phyloP scores from a whole-genome alignment of 805 yeast species.

The Metschnikowia henanensis region DNA sequence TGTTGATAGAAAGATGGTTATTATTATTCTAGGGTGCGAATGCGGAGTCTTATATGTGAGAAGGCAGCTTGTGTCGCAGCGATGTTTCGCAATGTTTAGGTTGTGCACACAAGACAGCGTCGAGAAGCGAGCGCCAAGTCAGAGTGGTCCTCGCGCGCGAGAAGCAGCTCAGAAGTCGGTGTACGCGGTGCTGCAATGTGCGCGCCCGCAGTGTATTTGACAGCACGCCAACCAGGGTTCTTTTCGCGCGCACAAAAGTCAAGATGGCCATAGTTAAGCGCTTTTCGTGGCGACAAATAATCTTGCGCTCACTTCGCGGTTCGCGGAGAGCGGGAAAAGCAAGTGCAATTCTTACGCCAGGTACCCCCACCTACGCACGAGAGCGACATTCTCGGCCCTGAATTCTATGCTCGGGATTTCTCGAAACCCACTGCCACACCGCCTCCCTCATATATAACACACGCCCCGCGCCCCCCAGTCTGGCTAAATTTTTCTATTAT shows the following conservation, averaged over 20 bases:
- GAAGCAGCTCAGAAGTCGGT: neutral
- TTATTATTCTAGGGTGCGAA: neutral
- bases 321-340: slow-evolving; percentile 11
- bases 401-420: neutral
- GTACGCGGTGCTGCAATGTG: slow-evolving; percentile 14
- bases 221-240: slow-evolving; percentile 13
- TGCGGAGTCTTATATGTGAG: slow-evolving; percentile 11
- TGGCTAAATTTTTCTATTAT: neutral
- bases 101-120: neutral
- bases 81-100: neutral
- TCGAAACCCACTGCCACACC: neutral
- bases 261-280: slow-evolving; percentile 15
- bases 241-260: slow-evolving; percentile 11
- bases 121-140: neutral
- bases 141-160: neutral
- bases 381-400: neutral
- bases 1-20: neutral
- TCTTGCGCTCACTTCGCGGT: slow-evolving; percentile 6
- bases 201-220: slow-evolving; percentile 8
- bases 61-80: neutral
- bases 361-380: slow-evolving; percentile 9
- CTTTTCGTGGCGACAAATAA: slow-evolving; percentile 14
- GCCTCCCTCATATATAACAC: slow-evolving; percentile 14
- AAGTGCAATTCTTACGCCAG: slow-evolving; percentile 11
- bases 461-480: slow-evolving; percentile 14